Evolutionary conservation across 352 stramenopile species (phyloP).

Genomic region (Phytophthora macrochlamydospora): DNA sequence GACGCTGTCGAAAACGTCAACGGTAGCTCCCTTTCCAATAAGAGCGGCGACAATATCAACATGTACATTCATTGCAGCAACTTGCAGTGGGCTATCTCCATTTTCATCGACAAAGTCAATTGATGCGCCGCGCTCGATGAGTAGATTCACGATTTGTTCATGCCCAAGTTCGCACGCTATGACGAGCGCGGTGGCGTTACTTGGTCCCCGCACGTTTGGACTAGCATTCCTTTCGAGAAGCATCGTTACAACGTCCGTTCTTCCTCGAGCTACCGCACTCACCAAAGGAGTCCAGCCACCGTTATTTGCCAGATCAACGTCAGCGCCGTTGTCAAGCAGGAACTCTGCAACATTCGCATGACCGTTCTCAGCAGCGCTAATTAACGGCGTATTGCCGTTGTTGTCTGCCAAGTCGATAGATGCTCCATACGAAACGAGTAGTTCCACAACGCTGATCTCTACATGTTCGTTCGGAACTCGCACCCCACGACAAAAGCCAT

Average conservation of each 20-base stretch:
- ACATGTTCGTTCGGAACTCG: too few relatives aligned
- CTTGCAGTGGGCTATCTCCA: too few relatives aligned
- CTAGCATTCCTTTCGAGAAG: conserved; percentile 8
- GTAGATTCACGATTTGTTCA: neutral
- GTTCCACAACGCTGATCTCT: too few relatives aligned
- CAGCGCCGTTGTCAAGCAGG: neutral
- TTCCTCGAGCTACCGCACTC: too few relatives aligned
- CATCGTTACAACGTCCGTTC: too few relatives aligned
- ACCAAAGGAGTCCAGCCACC: too few relatives aligned
- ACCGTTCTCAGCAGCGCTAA: conserved; percentile 6
- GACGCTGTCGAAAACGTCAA: too few relatives aligned
- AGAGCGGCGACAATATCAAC: too few relatives aligned
- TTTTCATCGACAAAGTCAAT: neutral
- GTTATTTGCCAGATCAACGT: neutral
- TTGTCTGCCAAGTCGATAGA: conserved; percentile 4
- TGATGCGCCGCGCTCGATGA: neutral
- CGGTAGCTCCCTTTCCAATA: too few relatives aligned
- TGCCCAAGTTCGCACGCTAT: neutral
- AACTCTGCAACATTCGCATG: neutral
- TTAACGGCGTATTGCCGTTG: conserved; percentile 7
- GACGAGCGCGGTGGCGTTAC: neutral
- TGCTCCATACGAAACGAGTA: too few relatives aligned
- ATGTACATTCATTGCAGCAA: too few relatives aligned
- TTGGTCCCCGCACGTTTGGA: conserved; percentile 5
- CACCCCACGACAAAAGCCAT: neutral